Evolutionary conservation across 352 stramenopile genomes (phyloP), one percentile per base, ranked within the genome.

Genomic region (Phytophthora ohioensis): DNA sequence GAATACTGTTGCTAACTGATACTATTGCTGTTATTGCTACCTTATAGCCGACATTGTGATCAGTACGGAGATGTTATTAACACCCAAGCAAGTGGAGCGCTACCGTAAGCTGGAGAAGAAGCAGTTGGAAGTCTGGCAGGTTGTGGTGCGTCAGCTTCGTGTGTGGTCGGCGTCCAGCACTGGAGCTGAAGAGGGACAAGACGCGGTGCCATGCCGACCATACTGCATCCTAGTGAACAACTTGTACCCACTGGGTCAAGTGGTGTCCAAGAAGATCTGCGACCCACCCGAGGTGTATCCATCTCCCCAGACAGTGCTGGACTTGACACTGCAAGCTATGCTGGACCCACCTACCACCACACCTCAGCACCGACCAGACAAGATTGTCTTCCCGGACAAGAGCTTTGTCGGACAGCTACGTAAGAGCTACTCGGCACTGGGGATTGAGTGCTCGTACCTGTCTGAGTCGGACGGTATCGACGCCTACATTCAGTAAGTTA

Each of bases 151-250:
- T 31, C 89, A 94, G 64, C 78, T 96, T n/a, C 85, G 88, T 47
- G 88, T 96, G 61, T 96, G 88, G 88, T 94, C 87, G 62, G 88
- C 88, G 38, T 93, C 88, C 4, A 94, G 84, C 57, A 39, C 64
- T 0, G 84, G 82, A n/a, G 81, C 76, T 3, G 84, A 69, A 0
- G 84, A 91, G 6, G 84, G 85, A 27, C 60, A 69, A 1, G 81
- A 92, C 27, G 85, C 84, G 2, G 81, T 91, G 57, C 87, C 88
- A 12, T 94, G 87, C 61, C 85, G 88, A 17, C 88, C 88, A 13
- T 96, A 94, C 83, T 93, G 86, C 53, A 88, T 96, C 32, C 68
- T 96, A 11, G 86, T 96, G 41, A 96, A 96, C 72, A 96, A 96
- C 51, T 73, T 96, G 21, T 96, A 96, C 65, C 88, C 88, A 5